Evolutionary conservation across 768 basidiomycete species (phyloP).

Genomic region (Leccinum barrowsii): DNA sequence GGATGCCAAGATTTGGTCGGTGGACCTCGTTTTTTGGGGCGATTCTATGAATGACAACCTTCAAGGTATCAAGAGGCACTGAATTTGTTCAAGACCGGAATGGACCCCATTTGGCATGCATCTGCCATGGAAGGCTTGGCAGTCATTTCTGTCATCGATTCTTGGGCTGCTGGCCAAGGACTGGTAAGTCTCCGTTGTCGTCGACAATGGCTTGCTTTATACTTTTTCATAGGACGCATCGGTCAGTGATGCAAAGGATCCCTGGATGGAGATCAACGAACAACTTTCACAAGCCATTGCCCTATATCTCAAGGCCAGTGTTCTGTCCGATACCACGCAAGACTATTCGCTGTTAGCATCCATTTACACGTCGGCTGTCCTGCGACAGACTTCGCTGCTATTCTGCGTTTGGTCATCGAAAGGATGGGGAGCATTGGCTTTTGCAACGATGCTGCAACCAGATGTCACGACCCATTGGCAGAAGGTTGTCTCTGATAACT

Average conservation of each 20-base stretch:
- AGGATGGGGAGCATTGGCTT: constrained; percentile 80
- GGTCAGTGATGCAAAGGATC: constrained; percentile 50
- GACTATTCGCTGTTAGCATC: constrained; percentile 63
- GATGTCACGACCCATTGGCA: constrained; percentile 57
- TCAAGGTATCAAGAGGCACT: constrained; percentile 84
- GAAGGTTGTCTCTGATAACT: constrained; percentile 49
- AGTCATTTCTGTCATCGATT: constrained; percentile 73
- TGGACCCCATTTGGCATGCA: constrained; percentile 88
- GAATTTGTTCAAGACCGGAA: constrained; percentile 64
- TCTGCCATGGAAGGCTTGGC: constrained; percentile 83
- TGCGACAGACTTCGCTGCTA: constrained; percentile 71
- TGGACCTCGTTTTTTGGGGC: constrained; percentile 5
- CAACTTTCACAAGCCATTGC: constrained; percentile 59
- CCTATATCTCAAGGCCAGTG: constrained; percentile 58
- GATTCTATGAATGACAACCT: constrained; percentile 18
- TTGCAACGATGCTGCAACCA: constrained; percentile 70
- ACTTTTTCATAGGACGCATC: constrained; percentile 49
- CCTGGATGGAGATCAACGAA: constrained; percentile 77
- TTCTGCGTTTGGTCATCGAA: constrained; percentile 83
- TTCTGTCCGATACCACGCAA: constrained; percentile 48
- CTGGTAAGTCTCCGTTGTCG: constrained; percentile 45
- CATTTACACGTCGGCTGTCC: constrained; percentile 60
- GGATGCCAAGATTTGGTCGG: constrained; percentile 79
- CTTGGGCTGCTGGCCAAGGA: constrained; percentile 76
- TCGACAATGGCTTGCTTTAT: constrained; percentile 1